A percentile compares a stretch with the other conserved stretches of the same genome.
Conservation (phyloP, 805 yeast genomes). For the Trichomonascus vanleenenianus region DNA sequence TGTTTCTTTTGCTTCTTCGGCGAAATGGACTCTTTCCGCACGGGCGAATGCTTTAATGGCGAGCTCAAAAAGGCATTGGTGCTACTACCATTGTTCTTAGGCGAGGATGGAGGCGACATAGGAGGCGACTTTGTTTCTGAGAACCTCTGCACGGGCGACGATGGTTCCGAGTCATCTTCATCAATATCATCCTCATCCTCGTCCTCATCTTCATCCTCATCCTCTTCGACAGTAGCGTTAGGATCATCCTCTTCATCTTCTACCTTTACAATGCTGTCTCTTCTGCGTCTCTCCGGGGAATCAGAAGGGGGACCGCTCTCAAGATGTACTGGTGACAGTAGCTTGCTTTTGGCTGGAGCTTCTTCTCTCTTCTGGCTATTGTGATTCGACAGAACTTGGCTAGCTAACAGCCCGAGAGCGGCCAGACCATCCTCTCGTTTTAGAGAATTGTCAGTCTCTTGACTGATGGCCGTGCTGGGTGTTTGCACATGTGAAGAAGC, state of each 20-base stretch:
- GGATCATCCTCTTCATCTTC: constrained; percentile 24
- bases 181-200: constrained; percentile 1
- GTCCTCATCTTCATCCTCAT: constrained; percentile 4
- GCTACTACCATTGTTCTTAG: constrained; percentile 13
- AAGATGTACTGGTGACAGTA: constrained; percentile 21
- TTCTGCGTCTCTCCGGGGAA: constrained; percentile 22
- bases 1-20: no score
- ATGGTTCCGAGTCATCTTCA: neutral
- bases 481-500: no score
- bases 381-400: constrained; percentile 35
- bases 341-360: neutral
- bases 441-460: no score
- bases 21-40: no score
- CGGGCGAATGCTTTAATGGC: no score
- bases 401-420: constrained; percentile 47
- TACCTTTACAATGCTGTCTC: constrained; percentile 30
- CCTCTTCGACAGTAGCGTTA: constrained; percentile 6
- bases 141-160: neutral
- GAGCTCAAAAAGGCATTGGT: no score
- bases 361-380: neutral
- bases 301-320: constrained; percentile 1
- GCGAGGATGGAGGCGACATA: constrained; percentile 7
- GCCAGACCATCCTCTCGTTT: constrained; percentile 30
- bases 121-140: no score
- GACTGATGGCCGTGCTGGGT: no score